Evolutionary conservation across 2,329 filamentous ascomycete genomes (phyloP), one percentile per base, ranked within the genome.

Genomic region (Monilinia fructicola): DNA sequence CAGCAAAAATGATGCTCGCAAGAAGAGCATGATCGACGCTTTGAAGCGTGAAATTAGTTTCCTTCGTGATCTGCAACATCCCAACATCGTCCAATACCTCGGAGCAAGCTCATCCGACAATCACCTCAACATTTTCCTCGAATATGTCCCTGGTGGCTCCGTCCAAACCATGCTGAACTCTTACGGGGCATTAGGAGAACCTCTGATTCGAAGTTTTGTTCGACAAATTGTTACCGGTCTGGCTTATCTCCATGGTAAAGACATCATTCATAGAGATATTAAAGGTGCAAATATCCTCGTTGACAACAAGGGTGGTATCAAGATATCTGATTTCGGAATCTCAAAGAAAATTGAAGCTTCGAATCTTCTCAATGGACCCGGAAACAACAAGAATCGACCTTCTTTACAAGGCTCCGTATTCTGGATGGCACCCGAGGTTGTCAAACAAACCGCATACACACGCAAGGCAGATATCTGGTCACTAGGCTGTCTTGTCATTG

Each of bases 401-500:
- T 98, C 94, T 1, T 85, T 99, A 4, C 95, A 99, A 78, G 95
- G 95, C 18, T 97, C 93, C 35, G 95, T 99, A 63, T 99, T 97
- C 81, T 99, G 95, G 95, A 99, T 99, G 95, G 95, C 95, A 0
- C 95, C 95, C 11, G 95, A 99, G 81, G 95, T 99, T 26, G 95
- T 99, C 69, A 95, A 95, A 75, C 95, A 98, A 79, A 98, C 94
- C 3, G 93, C 93, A 7, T 97, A 99, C 80, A 98, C 94, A 6
- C 92, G 94, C 80, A 98, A 98, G 81, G 95, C 95, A 18, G 95
- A 99, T 75, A 99, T 99, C 73, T 99, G 95, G 95, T 97, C 92
- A 55, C 85, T 99, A 31, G 95, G 95, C 44, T 99, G 95, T 77
- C 83, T 99, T 62, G 92, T 99, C 18, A 94, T 99, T 31, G 95